A percentile compares a stretch with the other conserved stretches of the same genome.
phyloP scores from a whole-genome alignment of 148 eudicot genomes.

The Fagopyrum tataricum region DNA sequence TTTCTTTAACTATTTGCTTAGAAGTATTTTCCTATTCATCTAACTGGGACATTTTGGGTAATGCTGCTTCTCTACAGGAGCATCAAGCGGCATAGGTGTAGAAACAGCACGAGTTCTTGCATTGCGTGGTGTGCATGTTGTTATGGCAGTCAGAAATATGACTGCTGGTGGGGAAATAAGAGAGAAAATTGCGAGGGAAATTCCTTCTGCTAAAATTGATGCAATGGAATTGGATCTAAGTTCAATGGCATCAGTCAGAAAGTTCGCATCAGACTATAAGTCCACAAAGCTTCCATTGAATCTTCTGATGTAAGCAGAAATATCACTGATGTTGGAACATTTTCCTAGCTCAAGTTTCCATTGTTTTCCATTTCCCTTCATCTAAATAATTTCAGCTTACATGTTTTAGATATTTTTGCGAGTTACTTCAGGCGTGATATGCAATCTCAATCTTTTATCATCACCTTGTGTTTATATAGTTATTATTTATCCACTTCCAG shows the following conservation, averaged over 20 bases:
- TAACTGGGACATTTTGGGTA: neutral
- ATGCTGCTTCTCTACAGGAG: slow-evolving; percentile 27
- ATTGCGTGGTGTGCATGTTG: slow-evolving; percentile 46
- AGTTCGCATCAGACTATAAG: slow-evolving; percentile 42
- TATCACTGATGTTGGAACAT: neutral
- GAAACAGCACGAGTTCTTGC: slow-evolving; percentile 63
- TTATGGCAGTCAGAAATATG: slow-evolving; percentile 46
- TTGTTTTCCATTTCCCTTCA: neutral
- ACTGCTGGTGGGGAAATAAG: slow-evolving; percentile 33
- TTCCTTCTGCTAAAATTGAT: slow-evolving; percentile 41
- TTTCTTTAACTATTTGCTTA: neutral
- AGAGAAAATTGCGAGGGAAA: slow-evolving; percentile 33
- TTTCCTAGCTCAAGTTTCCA: neutral
- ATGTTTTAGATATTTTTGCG: slow-evolving; percentile 30
- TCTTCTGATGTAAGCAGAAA: slow-evolving; percentile 38
- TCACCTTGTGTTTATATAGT: neutral
- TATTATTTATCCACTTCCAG: neutral
- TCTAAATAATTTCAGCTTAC: slow-evolving; percentile 15
- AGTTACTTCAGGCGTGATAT: neutral
- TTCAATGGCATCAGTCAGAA: slow-evolving; percentile 45
- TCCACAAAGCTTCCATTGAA: slow-evolving; percentile 44
- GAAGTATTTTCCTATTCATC: neutral
- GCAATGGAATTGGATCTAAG: slow-evolving; percentile 57
- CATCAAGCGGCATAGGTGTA: slow-evolving; percentile 59
- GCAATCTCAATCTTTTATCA: neutral